A percentile compares a stretch with the other conserved stretches of the same genome.
Conservation (phyloP, 306 rosid species). For the Styphnolobium japonicum region DNA sequence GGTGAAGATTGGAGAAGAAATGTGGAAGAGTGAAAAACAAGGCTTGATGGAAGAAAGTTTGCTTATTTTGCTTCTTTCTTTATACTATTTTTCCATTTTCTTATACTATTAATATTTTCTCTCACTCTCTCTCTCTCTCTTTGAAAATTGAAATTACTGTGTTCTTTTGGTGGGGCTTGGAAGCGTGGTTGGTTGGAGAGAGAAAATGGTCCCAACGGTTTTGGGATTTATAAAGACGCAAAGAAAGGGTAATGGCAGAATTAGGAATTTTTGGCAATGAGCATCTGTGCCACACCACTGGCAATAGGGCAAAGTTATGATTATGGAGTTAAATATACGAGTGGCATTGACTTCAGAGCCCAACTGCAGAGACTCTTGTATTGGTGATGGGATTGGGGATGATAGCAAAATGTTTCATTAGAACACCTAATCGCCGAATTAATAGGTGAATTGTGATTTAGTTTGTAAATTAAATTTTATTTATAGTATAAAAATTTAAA, state of each 20-base stretch:
- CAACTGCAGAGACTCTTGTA: conserved; percentile 21
- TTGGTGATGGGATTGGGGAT: background rate
- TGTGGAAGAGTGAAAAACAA: conserved; percentile 54
- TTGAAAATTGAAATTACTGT: background rate
- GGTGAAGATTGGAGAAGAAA: conserved; percentile 35
- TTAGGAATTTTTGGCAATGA: conserved; percentile 29
- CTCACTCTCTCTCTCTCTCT: background rate
- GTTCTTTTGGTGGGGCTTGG: too few relatives aligned
- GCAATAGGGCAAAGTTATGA: background rate
- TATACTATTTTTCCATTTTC: conserved; percentile 27
- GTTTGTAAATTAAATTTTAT: too few relatives aligned
- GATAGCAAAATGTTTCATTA: conserved; percentile 27
- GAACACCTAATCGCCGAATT: conserved; percentile 26
- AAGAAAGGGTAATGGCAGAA: conserved; percentile 38
- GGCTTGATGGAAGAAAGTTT: conserved; percentile 35
- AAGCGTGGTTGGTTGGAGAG: too few relatives aligned
- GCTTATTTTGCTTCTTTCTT: conserved; percentile 40
- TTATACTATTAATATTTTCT: background rate
- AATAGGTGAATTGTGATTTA: too few relatives aligned
- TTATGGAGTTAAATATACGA: background rate
- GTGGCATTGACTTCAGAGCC: background rate
- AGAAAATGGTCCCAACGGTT: conserved; percentile 28
- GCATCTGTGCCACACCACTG: background rate
- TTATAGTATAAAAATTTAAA: too few relatives aligned
- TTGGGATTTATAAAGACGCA: conserved; percentile 22